phyloP scores from a whole-genome alignment of 352 stramenopile species.

The Sclerospora graminicola region DNA sequence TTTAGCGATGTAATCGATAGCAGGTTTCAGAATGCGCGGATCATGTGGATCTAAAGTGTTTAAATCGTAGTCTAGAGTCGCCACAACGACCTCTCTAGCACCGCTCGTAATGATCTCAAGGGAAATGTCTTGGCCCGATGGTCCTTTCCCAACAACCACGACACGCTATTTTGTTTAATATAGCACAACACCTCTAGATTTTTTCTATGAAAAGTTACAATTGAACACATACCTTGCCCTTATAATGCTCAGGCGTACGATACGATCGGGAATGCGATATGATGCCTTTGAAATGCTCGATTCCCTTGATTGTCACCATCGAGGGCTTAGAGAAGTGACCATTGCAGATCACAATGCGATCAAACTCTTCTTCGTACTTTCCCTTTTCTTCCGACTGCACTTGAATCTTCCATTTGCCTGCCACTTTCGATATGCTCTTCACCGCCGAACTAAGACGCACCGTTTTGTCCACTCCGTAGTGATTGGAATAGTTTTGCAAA shows the following conservation, averaged over 20 bases:
- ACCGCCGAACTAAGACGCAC: conserved; percentile 44
- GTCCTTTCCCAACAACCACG: conserved; percentile 53
- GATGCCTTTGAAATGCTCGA: conserved; percentile 35
- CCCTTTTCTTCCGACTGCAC: conserved; percentile 27
- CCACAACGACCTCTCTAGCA: conserved; percentile 47
- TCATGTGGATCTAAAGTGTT: conserved; percentile 17
- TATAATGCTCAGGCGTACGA: conserved; percentile 31
- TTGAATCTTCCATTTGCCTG: conserved; percentile 26
- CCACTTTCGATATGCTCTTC: conserved; percentile 33
- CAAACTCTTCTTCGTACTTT: conserved; percentile 50
- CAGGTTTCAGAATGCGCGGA: conserved; percentile 41
- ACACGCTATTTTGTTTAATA: conserved; percentile 21
- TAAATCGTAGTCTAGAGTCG: conserved; percentile 30
- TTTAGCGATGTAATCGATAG: conserved; percentile 35
- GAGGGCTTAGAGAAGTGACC: conserved; percentile 63
- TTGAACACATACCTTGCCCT: conserved; percentile 23
- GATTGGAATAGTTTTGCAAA: conserved; percentile 49
- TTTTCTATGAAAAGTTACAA: too few relatives aligned
- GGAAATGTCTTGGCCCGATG: conserved; percentile 72
- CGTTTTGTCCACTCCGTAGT: conserved; percentile 40
- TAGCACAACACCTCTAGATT: not conserved
- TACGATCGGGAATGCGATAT: conserved; percentile 50
- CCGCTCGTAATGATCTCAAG: conserved; percentile 40
- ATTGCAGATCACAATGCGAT: conserved; percentile 73
- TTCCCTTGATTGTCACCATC: conserved; percentile 32